Evolutionary conservation across 768 basidiomycete genomes (phyloP).

Genomic region (Collybia sordida): DNA sequence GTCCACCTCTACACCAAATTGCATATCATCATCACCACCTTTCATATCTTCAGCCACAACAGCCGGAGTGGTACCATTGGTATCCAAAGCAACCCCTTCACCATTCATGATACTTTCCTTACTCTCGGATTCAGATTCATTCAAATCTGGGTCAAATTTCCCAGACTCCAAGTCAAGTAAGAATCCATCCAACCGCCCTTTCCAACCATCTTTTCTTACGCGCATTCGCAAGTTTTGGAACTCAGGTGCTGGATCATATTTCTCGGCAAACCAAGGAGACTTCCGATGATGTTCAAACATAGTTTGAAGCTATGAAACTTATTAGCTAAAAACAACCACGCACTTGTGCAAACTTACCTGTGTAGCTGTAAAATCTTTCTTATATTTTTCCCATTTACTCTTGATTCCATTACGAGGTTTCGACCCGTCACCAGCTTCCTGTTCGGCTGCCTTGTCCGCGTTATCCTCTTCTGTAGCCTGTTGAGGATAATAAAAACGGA

Average conservation of each 20-base stretch:
- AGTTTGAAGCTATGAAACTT: slow-evolving; percentile 77
- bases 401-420: slow-evolving; percentile 86
- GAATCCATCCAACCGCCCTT: slow-evolving; percentile 69
- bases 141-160: slow-evolving; percentile 78
- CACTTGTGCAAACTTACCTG: slow-evolving; percentile 64
- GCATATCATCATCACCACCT: slow-evolving; percentile 69
- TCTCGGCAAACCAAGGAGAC: slow-evolving; percentile 97
- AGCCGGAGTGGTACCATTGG: slow-evolving; percentile 35
- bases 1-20: slow-evolving; percentile 69
- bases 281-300: slow-evolving; percentile 95
- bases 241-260: slow-evolving; percentile 82
- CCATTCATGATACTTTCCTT: slow-evolving; percentile 55
- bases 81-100: slow-evolving; percentile 34
- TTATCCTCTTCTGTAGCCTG: slow-evolving; percentile 82
- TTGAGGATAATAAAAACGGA: slow-evolving; percentile 71
- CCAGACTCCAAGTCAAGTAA: slow-evolving; percentile 80
- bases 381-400: slow-evolving; percentile 89
- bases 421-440: slow-evolving; percentile 77
- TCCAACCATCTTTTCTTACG: slow-evolving; percentile 85
- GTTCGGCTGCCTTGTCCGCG: slow-evolving; percentile 81
- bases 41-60: slow-evolving; percentile 54
- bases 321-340: slow-evolving; percentile 21
- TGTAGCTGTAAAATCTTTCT: slow-evolving; percentile 82
- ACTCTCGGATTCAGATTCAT: slow-evolving; percentile 54
- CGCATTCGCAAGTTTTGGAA: slow-evolving; percentile 70